Conservation (phyloP, 257 asterid species). For the Solanum rostratum region DNA sequence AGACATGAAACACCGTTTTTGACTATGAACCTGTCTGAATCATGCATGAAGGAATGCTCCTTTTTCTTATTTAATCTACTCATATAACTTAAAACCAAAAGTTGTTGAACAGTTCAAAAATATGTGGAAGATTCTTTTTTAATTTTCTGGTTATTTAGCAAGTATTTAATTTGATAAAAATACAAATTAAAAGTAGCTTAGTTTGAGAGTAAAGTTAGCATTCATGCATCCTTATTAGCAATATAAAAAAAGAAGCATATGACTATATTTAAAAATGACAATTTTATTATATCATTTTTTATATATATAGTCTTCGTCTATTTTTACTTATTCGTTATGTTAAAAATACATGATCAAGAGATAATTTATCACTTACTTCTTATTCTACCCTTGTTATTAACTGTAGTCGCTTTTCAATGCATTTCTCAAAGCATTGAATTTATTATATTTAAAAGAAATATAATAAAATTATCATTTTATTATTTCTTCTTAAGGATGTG, state of each 20-base stretch:
- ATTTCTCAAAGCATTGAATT: no score
- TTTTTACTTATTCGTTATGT: no score
- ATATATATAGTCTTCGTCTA: no score
- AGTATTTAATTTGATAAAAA: neutral
- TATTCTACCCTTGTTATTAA: no score
- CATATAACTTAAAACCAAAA: neutral
- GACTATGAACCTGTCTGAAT: slow-evolving; percentile 18
- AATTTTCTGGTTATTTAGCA: neutral
- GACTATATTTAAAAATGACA: neutral
- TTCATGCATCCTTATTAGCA: neutral
- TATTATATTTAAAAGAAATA: no score
- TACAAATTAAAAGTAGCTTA: neutral
- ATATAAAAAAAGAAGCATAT: neutral
- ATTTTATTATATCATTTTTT: neutral
- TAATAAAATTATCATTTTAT: no score
- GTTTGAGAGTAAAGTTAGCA: neutral
- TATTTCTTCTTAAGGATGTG: no score
- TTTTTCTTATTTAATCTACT: neutral
- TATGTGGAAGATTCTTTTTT: slow-evolving; percentile 6
- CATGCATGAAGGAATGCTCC: slow-evolving; percentile 2
- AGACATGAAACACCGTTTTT: slow-evolving; percentile 15
- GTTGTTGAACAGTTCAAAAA: neutral
- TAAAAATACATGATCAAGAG: no score
- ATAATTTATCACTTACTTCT: no score
- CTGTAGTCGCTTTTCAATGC: no score